A percentile compares a stretch with the other conserved stretches of the same genome.
Evolutionary conservation across 805 yeast genomes (phyloP).

Genomic region (Saccharomycopsis capsularis): DNA sequence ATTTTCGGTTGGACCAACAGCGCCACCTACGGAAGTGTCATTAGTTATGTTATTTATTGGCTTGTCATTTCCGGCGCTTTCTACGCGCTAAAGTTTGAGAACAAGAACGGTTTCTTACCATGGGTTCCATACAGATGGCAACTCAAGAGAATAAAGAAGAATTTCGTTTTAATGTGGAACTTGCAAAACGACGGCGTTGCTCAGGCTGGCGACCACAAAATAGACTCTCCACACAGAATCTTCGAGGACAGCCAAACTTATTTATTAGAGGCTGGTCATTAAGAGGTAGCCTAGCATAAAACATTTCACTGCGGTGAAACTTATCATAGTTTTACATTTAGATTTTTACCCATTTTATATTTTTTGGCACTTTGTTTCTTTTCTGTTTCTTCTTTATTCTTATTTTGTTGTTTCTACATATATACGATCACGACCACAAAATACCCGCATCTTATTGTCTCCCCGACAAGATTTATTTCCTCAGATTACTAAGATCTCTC

Average conservation of each 20-base stretch:
- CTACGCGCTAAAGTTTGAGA: conserved; percentile 43
- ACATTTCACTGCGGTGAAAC: no score
- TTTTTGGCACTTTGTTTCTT: no score
- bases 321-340: no score
- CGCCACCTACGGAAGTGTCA: conserved; percentile 84
- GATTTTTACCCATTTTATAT: neutral
- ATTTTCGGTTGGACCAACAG: conserved; percentile 91
- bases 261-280: no score
- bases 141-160: conserved; percentile 41
- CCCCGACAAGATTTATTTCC: no score
- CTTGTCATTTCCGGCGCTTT: conserved; percentile 37
- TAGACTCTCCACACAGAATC: neutral
- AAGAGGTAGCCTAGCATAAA: no score
- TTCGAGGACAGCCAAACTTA: neutral
- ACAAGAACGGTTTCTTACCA: conserved; percentile 52
- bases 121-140: conserved; percentile 58
- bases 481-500: no score
- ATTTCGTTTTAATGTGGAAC: conserved; percentile 23
- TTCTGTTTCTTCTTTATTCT: neutral
- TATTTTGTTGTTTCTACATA: no score
- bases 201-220: no score
- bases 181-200: conserved; percentile 1
- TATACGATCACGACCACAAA: no score
- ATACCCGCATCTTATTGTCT: no score
- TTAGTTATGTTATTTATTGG: conserved; percentile 73